phyloP scores from a whole-genome alignment of 352 stramenopile genomes.

The Pythium grandisporangium region DNA sequence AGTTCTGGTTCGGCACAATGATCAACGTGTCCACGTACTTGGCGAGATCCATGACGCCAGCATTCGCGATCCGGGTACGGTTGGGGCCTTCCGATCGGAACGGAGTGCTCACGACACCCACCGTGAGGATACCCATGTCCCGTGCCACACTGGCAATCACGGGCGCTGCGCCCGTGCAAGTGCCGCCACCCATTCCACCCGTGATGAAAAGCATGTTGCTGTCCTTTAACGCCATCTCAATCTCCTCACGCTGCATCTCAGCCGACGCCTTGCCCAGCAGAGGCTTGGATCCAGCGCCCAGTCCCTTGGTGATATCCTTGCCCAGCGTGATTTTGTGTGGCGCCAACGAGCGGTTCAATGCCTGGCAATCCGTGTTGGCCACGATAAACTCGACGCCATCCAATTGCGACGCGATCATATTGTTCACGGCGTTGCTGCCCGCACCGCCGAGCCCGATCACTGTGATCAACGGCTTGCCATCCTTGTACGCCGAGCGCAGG shows the following conservation, averaged over 20 bases:
- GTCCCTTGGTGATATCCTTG: constrained; percentile 78
- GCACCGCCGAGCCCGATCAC: constrained; percentile 79
- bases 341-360: constrained; percentile 64
- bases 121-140: constrained; percentile 91
- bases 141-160: constrained; percentile 91
- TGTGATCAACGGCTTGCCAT: constrained; percentile 80
- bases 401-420: constrained; percentile 84
- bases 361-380: constrained; percentile 94
- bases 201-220: constrained; percentile 97
- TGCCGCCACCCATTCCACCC: constrained; percentile 91
- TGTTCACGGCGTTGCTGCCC: constrained; percentile 85
- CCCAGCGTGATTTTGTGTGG: constrained; percentile 77
- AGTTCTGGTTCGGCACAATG: constrained; percentile 95
- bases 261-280: constrained; percentile 75
- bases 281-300: constrained; percentile 75
- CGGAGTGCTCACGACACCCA: constrained; percentile 94
- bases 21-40: constrained; percentile 95
- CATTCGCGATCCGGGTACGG: constrained; percentile 89
- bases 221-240: constrained; percentile 82
- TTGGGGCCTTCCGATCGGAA: constrained; percentile 95
- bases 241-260: constrained; percentile 84
- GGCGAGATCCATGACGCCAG: constrained; percentile 87
- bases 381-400: constrained; percentile 94
- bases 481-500: constrained; percentile 52
- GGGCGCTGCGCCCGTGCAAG: constrained; percentile 87